Percentiles rank a stretch among this genome's conserved stretches.
Conservation (phyloP, 495 filamentous ascomycete species). For the Bryoglossum gracile region DNA sequence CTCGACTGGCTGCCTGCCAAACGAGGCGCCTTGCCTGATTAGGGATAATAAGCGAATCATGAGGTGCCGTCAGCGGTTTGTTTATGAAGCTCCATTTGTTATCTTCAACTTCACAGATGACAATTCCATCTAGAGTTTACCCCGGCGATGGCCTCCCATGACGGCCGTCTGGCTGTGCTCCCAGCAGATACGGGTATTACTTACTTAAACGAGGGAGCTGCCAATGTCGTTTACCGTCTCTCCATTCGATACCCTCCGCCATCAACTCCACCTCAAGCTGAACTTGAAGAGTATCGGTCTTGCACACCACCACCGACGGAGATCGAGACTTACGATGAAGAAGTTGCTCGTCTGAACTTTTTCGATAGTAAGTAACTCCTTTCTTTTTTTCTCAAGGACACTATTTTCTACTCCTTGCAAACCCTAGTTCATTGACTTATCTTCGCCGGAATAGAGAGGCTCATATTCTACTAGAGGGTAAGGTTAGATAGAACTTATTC, state of each 20-base stretch:
- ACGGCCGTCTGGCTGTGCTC: conserved; percentile 6
- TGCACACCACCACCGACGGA: conserved; percentile 19
- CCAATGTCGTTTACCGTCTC: conserved; percentile 25
- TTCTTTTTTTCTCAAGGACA: too few relatives aligned
- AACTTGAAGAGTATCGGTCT: conserved; percentile 11
- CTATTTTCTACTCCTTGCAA: too few relatives aligned
- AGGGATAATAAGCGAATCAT: not conserved
- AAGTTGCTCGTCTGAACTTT: not conserved
- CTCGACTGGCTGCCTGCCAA: too few relatives aligned
- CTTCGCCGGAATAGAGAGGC: too few relatives aligned
- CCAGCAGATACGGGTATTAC: not conserved
- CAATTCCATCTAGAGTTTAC: not conserved
- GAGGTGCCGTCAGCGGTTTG: not conserved
- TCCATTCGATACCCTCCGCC: not conserved
- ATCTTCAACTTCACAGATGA: not conserved
- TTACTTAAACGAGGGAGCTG: conserved; percentile 24
- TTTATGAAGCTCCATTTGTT: not conserved
- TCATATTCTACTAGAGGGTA: too few relatives aligned
- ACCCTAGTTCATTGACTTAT: too few relatives aligned
- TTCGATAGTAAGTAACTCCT: not conserved
- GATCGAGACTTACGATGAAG: conserved; percentile 9
- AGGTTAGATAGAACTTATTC: too few relatives aligned
- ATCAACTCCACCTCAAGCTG: conserved; percentile 4
- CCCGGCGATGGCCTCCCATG: conserved; percentile 1
- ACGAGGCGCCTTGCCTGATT: not conserved